Percentiles rank a stretch among this genome's conserved stretches.
Conservation (phyloP, 1,284 basidiomycete species). For the Rhodofomes roseus region DNA sequence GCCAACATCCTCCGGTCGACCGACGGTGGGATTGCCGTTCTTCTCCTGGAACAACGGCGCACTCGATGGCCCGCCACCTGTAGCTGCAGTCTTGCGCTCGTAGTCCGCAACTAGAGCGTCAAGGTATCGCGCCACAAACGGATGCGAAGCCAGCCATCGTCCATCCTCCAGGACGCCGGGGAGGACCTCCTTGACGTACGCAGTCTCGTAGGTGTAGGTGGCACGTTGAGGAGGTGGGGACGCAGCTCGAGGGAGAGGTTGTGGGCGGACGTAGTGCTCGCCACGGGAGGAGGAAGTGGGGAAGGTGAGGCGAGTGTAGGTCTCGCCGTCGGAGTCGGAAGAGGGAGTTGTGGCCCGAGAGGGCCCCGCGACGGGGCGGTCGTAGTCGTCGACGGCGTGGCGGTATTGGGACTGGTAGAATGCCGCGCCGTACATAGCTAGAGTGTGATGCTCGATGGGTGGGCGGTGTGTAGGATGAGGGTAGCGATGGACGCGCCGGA, state of each 20-base stretch:
- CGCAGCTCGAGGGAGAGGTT: not conserved
- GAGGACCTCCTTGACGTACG: not conserved
- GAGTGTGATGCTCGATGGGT: not conserved
- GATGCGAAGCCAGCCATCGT: not conserved
- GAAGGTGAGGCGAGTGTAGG: not conserved
- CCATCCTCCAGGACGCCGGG: not conserved
- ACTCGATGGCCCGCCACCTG: not conserved
- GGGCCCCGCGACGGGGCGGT: not conserved
- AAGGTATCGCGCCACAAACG: not conserved
- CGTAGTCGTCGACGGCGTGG: not conserved
- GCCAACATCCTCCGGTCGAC: not conserved
- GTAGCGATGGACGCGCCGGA: not conserved
- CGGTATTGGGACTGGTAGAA: not conserved
- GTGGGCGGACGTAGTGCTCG: not conserved
- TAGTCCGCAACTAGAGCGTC: not conserved
- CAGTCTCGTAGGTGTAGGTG: not conserved
- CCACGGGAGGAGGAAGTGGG: not conserved
- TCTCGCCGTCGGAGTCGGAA: not conserved
- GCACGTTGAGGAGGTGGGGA: not conserved
- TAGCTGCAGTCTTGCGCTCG: not conserved
- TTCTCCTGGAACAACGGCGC: not conserved
- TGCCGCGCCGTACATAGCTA: not conserved
- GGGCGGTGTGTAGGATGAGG: not conserved
- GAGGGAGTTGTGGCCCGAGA: not conserved
- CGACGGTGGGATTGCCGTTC: not conserved